A percentile compares a stretch with the other conserved stretches of the same genome.
phyloP scores from a whole-genome alignment of 441 rosid species.

The Euphorbia celastroides region DNA sequence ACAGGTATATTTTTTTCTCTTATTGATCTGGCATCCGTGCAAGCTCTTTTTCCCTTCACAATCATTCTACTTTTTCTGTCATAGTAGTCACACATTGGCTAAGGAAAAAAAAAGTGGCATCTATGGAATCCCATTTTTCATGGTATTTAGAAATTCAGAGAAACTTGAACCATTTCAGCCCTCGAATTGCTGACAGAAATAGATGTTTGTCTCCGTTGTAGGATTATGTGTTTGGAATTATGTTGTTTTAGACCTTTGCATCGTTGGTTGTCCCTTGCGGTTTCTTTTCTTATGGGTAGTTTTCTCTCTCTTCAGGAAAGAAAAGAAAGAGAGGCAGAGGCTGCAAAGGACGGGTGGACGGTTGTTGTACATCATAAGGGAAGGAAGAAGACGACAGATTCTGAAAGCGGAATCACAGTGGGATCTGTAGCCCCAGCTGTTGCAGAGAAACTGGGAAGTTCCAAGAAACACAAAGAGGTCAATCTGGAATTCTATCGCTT shows the following conservation, averaged over 20 bases:
- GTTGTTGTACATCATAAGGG: constrained; percentile 70
- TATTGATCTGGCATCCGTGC: background rate
- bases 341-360: constrained; percentile 74
- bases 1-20: constrained; percentile 35
- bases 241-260: background rate
- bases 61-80: background rate
- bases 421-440: constrained; percentile 65
- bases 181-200: background rate
- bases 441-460: constrained; percentile 49
- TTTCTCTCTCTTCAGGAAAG: constrained; percentile 42
- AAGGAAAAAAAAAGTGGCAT: no score
- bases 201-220: background rate
- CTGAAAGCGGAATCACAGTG: constrained; percentile 56
- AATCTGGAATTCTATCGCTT: constrained; percentile 82
- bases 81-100: no score
- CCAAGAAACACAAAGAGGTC: constrained; percentile 68
- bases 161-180: no score
- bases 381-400: constrained; percentile 66
- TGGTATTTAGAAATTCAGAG: background rate
- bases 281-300: constrained; percentile 1
- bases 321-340: constrained; percentile 58
- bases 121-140: no score
- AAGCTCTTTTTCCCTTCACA: background rate
- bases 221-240: constrained; percentile 8
- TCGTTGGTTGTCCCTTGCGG: background rate